Percentiles rank a stretch among this genome's conserved stretches.
These are phyloP conservation scores for Secale cereale DNA, from an alignment of 176 grass and related monocot genomes.

Conservation along the genomic window DNA sequence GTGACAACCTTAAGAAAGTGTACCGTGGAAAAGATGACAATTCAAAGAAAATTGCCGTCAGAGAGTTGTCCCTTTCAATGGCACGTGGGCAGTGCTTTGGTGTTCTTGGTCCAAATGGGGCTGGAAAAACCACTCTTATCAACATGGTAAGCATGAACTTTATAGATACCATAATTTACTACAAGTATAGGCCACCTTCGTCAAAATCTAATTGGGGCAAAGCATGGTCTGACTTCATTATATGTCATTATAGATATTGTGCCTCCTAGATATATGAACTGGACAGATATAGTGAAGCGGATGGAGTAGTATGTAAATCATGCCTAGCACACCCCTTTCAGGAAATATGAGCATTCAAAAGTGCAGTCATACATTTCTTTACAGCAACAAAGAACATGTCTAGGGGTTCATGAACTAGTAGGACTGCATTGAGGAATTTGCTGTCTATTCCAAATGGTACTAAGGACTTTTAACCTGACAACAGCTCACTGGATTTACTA, in stretches of 20 bases:
- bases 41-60: slow-evolving; percentile 66
- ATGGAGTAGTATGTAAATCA: not conserved
- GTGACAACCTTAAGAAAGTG: slow-evolving; percentile 70
- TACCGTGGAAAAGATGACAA: slow-evolving; percentile 77
- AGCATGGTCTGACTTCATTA: not conserved
- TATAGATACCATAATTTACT: not conserved
- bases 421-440: not conserved
- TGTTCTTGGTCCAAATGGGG: slow-evolving; percentile 93
- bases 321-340: not conserved
- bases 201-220: not conserved
- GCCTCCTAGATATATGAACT: not conserved
- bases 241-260: not conserved
- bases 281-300: not conserved
- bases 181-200: not conserved
- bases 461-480: slow-evolving; percentile 21
- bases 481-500: slow-evolving; percentile 86
- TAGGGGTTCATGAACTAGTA: not conserved
- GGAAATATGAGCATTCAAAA: not conserved
- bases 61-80: slow-evolving; percentile 68
- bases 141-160: slow-evolving; percentile 58
- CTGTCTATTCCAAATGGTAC: not conserved
- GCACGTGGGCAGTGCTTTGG: slow-evolving; percentile 78
- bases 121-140: slow-evolving; percentile 92
- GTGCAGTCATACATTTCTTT: not conserved
- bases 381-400: not conserved